phyloP scores from a whole-genome alignment of 2,329 filamentous ascomycete species.

The Thielaviopsis euricoi region DNA sequence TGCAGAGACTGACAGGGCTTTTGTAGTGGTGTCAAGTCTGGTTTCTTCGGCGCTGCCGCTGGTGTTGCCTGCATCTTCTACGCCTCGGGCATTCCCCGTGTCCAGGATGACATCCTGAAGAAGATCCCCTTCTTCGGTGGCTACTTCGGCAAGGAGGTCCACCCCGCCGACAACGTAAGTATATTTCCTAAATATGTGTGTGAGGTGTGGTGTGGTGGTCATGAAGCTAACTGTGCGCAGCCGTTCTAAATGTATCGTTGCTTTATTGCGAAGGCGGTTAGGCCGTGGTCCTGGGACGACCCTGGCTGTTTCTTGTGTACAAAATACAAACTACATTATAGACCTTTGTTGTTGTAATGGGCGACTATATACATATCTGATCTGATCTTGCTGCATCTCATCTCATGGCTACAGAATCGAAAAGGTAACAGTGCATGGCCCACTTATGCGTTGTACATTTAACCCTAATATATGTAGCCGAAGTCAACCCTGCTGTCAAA shows the following conservation, averaged over 20 bases:
- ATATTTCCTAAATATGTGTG: not conserved
- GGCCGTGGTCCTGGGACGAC: not conserved
- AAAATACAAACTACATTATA: constrained; percentile 1
- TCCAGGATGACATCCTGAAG: constrained; percentile 42
- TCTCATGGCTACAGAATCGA: no score
- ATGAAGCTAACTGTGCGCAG: not conserved
- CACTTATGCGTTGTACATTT: no score
- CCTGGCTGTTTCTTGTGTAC: constrained; percentile 2
- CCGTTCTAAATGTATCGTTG: constrained; percentile 9
- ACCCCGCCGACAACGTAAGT: constrained; percentile 13
- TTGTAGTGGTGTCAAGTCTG: constrained; percentile 33
- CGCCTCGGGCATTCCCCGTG: constrained; percentile 43
- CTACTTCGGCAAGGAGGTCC: constrained; percentile 6
- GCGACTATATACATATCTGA: no score
- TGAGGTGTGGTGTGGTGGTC: not conserved
- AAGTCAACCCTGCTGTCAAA: no score
- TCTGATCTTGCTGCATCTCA: no score
- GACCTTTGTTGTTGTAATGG: not conserved
- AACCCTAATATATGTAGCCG: no score
- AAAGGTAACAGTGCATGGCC: no score
- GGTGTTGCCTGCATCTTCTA: constrained; percentile 42
- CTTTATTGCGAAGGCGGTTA: not conserved
- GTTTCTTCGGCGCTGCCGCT: constrained; percentile 39
- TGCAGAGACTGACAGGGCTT: not conserved
- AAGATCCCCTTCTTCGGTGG: constrained; percentile 21